Conservation (phyloP, 306 rosid species). For the Gynostemma pentaphyllum region DNA sequence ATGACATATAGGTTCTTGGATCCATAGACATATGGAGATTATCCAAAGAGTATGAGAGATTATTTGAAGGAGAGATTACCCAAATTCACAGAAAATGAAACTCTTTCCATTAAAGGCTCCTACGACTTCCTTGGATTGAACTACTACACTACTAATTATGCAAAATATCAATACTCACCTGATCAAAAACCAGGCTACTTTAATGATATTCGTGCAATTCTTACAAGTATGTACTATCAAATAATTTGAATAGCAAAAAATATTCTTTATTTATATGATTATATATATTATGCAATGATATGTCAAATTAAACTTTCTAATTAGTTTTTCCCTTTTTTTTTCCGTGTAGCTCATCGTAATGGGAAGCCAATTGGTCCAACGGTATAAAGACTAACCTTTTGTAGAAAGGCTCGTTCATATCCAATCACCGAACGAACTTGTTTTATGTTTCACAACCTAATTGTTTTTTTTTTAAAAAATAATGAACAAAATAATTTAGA, state of each 20-base stretch:
- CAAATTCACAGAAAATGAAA: conserved; percentile 14
- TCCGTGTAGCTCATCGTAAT: conserved; percentile 11
- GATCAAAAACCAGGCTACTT: conserved; percentile 10
- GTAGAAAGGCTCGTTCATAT: too few relatives aligned
- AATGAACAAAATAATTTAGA: too few relatives aligned
- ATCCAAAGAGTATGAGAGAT: conserved; percentile 18
- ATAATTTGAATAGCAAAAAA: background rate
- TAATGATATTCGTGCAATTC: conserved; percentile 13
- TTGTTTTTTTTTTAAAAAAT: too few relatives aligned
- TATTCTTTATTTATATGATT: background rate
- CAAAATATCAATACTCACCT: background rate
- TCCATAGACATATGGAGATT: conserved; percentile 19
- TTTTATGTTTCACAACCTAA: too few relatives aligned
- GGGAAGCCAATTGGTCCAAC: conserved; percentile 23
- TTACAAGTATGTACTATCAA: background rate
- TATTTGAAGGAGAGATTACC: conserved; percentile 20
- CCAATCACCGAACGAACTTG: too few relatives aligned
- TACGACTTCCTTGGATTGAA: conserved; percentile 6
- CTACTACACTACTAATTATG: conserved; percentile 15
- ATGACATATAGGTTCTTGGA: conserved; percentile 20
- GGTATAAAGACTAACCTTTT: too few relatives aligned
- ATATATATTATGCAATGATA: background rate
- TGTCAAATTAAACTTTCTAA: background rate
- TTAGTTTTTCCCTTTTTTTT: background rate
- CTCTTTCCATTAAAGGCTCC: conserved; percentile 11